A percentile compares a stretch with the other conserved stretches of the same genome.
Conservation (phyloP, 768 basidiomycete species). For the Astraeus odoratus region DNA sequence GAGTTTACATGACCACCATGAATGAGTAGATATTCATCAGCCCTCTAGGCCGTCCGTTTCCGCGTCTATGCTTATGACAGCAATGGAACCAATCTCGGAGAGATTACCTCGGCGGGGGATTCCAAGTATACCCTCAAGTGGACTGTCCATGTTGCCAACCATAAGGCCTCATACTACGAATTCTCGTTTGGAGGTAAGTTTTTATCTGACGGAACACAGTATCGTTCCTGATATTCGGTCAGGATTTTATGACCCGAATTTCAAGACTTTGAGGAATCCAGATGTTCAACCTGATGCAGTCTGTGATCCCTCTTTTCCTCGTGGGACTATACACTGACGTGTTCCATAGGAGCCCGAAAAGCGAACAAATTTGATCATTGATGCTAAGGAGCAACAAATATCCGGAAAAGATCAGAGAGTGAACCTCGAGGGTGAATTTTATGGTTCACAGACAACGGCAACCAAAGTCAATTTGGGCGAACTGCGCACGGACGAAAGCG, state of each 20-base stretch:
- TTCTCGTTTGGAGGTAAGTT: constrained; percentile 15
- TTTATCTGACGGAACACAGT: background rate
- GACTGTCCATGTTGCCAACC: constrained; percentile 30
- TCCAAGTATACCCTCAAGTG: constrained; percentile 17
- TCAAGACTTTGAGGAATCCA: constrained; percentile 2
- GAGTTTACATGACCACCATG: background rate
- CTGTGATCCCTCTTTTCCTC: background rate
- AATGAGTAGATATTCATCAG: background rate
- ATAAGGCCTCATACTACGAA: constrained; percentile 18
- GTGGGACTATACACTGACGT: background rate
- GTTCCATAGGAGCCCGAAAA: background rate
- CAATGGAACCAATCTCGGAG: constrained; percentile 21
- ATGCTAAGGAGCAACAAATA: background rate
- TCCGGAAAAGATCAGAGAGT: background rate
- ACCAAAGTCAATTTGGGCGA: background rate
- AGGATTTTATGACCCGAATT: too few species aligned
- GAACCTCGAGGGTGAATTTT: background rate
- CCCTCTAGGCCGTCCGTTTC: constrained; percentile 25
- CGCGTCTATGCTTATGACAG: constrained; percentile 26
- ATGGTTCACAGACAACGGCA: background rate
- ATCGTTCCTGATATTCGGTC: background rate
- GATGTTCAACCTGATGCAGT: background rate
- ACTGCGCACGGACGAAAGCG: constrained; percentile 4
- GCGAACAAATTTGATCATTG: constrained; percentile 1
- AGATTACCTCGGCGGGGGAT: constrained; percentile 16